phyloP scores from a whole-genome alignment of 257 asterid species.

The Lycium barbarum region DNA sequence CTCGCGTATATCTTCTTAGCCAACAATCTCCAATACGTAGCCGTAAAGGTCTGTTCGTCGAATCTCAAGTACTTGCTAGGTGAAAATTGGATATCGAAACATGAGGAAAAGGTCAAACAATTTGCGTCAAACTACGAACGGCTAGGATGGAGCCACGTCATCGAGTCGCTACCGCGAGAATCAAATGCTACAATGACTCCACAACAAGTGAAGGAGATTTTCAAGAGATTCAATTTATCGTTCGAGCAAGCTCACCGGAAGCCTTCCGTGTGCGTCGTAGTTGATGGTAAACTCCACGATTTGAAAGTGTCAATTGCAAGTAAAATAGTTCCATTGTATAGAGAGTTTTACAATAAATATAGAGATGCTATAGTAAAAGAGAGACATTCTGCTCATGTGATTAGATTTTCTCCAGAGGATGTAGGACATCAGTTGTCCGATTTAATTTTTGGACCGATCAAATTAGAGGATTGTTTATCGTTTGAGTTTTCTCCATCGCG shows the following conservation, averaged over 20 bases:
- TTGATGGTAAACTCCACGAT: conserved; percentile 62
- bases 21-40: conserved; percentile 71
- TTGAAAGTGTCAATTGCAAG: conserved; percentile 54
- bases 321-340: conserved; percentile 54
- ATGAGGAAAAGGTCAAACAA: conserved; percentile 59
- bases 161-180: conserved; percentile 55
- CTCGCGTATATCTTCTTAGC: conserved; percentile 56
- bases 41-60: conserved; percentile 61
- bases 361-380: conserved; percentile 38
- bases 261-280: conserved; percentile 61
- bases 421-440: conserved; percentile 66
- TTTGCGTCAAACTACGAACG: conserved; percentile 62
- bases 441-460: conserved; percentile 52
- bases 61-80: conserved; percentile 70
- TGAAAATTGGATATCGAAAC: conserved; percentile 74
- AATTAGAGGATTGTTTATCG: conserved; percentile 51
- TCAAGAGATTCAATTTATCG: conserved; percentile 63
- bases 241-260: conserved; percentile 70
- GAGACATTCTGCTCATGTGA: conserved; percentile 49
- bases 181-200: conserved; percentile 40
- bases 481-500: conserved; percentile 47
- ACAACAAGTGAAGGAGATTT: conserved; percentile 54
- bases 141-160: conserved; percentile 79
- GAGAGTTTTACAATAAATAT: conserved; percentile 59
- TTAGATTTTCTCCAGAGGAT: conserved; percentile 78